Conservation (phyloP, 805 yeast genomes). For the Kuraishia ogatae region DNA sequence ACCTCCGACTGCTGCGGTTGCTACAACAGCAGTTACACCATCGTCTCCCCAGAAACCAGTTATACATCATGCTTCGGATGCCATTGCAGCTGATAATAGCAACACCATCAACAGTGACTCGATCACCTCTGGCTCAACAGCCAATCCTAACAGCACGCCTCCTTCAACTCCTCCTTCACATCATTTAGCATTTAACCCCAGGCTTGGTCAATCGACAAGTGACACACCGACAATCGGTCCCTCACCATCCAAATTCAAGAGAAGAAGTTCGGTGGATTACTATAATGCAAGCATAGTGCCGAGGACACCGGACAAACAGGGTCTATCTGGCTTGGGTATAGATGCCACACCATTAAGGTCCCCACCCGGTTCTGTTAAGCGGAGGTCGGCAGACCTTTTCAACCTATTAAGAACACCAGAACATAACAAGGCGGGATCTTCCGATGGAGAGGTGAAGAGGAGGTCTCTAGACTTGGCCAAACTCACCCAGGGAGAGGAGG, state of each 20-base stretch:
- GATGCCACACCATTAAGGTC: slow-evolving; percentile 25
- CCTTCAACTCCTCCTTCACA: background rate
- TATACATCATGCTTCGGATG: background rate
- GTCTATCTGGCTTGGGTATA: slow-evolving; percentile 5
- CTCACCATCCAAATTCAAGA: background rate
- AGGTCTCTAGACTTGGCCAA: slow-evolving; percentile 23
- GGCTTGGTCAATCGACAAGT: background rate
- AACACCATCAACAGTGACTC: background rate
- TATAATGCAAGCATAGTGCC: slow-evolving; percentile 9
- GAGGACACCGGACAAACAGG: slow-evolving; percentile 20
- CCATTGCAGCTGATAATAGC: background rate
- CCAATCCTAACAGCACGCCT: background rate
- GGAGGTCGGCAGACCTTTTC: slow-evolving; percentile 25
- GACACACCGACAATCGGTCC: background rate
- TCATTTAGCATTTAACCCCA: background rate
- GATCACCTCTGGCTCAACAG: background rate
- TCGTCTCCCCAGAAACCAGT: background rate
- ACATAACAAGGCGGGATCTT: slow-evolving; percentile 8
- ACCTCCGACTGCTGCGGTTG: background rate
- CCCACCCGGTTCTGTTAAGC: slow-evolving; percentile 22
- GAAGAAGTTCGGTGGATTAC: slow-evolving; percentile 1
- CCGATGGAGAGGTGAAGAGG: slow-evolving; percentile 15
- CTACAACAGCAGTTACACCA: background rate
- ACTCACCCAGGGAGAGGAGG: slow-evolving; percentile 13
- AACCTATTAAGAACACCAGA: slow-evolving; percentile 25